These are phyloP conservation scores for Physaria fendleri DNA, from an alignment of 345 rosid genomes.

Conservation along the genomic window DNA sequence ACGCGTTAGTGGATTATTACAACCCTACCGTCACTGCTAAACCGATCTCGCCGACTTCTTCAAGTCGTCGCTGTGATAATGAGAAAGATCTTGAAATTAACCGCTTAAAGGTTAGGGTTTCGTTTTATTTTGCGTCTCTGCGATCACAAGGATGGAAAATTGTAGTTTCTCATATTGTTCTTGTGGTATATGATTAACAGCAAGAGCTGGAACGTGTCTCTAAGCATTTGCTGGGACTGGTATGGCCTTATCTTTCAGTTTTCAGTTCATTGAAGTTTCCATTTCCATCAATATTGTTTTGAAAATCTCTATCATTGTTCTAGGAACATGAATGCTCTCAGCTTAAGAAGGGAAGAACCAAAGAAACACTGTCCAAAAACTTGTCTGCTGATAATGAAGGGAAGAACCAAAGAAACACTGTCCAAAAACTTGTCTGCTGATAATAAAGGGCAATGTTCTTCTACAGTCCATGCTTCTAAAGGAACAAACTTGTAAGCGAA, in stretches of 20 bases:
- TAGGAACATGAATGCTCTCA: conserved; percentile 60
- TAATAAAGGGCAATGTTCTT: conserved; percentile 19
- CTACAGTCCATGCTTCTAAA: conserved; percentile 7
- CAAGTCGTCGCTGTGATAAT: conserved; percentile 10
- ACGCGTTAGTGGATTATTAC: not conserved
- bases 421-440: conserved; percentile 10
- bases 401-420: conserved; percentile 27
- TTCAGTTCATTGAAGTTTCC: not conserved
- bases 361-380: conserved; percentile 23
- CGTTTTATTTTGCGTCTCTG: not conserved
- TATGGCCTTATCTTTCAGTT: not conserved
- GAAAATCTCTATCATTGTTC: not conserved
- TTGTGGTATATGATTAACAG: conserved; percentile 35
- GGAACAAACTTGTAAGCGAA: conserved; percentile 33
- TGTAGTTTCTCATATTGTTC: conserved; percentile 9
- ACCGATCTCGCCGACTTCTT: conserved; percentile 24
- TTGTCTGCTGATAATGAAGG: conserved; percentile 15
- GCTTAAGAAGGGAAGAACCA: conserved; percentile 44
- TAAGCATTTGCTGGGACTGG: conserved; percentile 38
- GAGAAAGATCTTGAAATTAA: conserved; percentile 53
- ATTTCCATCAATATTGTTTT: not conserved
- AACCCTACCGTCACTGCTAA: not conserved
- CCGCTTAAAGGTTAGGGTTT: conserved; percentile 57
- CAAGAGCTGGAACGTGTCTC: conserved; percentile 52
- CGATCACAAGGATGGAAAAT: not conserved